Evolutionary conservation across 805 yeast genomes (phyloP), one percentile per base, ranked within the genome.

Genomic region (Saccharomycopsis schoenii): DNA sequence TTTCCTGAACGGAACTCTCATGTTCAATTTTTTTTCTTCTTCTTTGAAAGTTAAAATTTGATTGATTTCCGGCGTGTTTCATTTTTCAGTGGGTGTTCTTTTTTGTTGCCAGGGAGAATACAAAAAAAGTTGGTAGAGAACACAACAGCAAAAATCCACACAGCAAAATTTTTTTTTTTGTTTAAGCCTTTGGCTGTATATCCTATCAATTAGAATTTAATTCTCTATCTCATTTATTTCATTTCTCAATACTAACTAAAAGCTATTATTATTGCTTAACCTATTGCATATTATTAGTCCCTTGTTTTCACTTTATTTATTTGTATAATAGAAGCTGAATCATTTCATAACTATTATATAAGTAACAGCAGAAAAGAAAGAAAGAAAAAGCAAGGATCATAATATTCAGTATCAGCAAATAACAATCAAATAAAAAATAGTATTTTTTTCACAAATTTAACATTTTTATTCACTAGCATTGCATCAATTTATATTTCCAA

Each of bases 91-190:
- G 52, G 52, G 25, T 25, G 52, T 47, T n/a, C 52, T 15, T 25
- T 25, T 47, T 47, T 47, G 14, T 47, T 47, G 34, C 52, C 34
- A 47, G 52, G 52, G 29, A 21, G 52, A 47, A 47, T 47, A 24
- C 36, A 12, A 47, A 17, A 21, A 41, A 41, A 47, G 5, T 47
- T 24, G 34, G 36, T 47, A 47, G 52, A 21, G 52, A 47, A 47
- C 52, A 47, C 52, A 47, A 47, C 52, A 47, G 15, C 52, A 47
- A 47, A 47, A 47, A 12, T 47, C 52, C 52, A 47, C 21, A 47
- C 34, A 43, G 19, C 52, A 47, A 47, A 47, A 17, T 43, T 43
- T 47, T 47, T 47, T 47, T 24, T 47, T 47, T 47, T 42, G 17
- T 42, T 42, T 42, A 29, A 29, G 34, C 34, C 17, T 39, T 4